phyloP scores from a whole-genome alignment of 2,329 filamentous ascomycete genomes.

The Fusarium decemcellulare region DNA sequence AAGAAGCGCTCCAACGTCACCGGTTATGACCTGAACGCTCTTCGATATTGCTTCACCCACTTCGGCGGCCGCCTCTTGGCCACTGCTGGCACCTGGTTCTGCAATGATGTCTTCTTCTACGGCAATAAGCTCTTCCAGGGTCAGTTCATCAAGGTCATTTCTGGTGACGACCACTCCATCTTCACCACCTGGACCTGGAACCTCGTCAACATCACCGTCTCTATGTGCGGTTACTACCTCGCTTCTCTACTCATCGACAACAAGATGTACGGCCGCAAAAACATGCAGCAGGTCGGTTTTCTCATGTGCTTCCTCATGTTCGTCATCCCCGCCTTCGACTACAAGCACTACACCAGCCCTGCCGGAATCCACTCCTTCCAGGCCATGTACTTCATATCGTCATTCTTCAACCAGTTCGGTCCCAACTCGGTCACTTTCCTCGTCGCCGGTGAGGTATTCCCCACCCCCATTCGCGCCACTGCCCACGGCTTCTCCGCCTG shows the following conservation, averaged over 20 bases:
- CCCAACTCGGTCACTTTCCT: conserved; percentile 98
- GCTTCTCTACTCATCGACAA: conserved; percentile 93
- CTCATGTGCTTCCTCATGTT: conserved; percentile 94
- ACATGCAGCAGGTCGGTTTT: conserved; percentile 97
- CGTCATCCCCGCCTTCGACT: conserved; percentile 90
- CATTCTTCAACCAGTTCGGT: conserved; percentile 99
- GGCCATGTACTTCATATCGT: conserved; percentile 97
- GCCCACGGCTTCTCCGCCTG: conserved; percentile 97
- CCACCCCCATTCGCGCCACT: conserved; percentile 91
- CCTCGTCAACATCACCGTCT: conserved; percentile 90
- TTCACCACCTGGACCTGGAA: conserved; percentile 95
- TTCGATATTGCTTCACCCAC: conserved; percentile 82
- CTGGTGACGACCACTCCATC: conserved; percentile 76
- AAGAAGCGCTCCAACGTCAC: conserved; percentile 92
- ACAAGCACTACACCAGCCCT: conserved; percentile 82
- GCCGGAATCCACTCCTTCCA: conserved; percentile 90
- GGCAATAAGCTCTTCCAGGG: conserved; percentile 98
- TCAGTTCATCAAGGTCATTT: conserved; percentile 89
- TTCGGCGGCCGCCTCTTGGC: conserved; percentile 91
- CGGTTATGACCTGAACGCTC: conserved; percentile 90
- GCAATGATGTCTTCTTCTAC: conserved; percentile 99
- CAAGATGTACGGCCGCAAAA: conserved; percentile 96
- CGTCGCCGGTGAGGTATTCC: conserved; percentile 96
- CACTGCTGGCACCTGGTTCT: conserved; percentile 92
- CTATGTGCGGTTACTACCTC: conserved; percentile 89